Conservation (phyloP, 1,284 basidiomycete genomes). For the Porodaedalea pini region DNA sequence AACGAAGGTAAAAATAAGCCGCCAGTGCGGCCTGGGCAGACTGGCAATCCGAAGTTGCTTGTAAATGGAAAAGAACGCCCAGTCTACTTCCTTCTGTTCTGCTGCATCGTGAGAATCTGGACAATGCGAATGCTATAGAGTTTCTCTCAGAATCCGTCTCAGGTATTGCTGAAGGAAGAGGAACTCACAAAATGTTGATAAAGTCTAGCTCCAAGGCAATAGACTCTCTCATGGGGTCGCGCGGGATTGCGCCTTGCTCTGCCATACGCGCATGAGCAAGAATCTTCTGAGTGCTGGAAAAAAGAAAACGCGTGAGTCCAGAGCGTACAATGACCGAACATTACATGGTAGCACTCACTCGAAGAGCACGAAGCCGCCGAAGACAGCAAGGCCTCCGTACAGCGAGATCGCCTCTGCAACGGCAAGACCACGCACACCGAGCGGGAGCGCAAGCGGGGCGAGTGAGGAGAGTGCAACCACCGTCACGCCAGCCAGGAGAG, state of each 20-base stretch:
- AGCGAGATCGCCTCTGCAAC: slow-evolving; percentile 77
- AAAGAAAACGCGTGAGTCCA: neutral
- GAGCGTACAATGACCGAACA: neutral
- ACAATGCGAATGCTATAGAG: slow-evolving; percentile 68
- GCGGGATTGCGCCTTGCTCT: slow-evolving; percentile 60
- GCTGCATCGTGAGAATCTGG: slow-evolving; percentile 64
- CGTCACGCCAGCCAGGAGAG: slow-evolving; percentile 79
- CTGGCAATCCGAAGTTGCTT: no score
- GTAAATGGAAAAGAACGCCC: no score
- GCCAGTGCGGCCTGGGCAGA: no score
- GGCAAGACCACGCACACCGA: slow-evolving; percentile 74
- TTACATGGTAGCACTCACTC: slow-evolving; percentile 50
- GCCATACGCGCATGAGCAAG: slow-evolving; percentile 73
- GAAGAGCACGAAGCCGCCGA: slow-evolving; percentile 83
- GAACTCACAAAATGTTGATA: slow-evolving; percentile 78
- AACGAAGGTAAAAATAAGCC: no score
- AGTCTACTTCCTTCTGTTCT: slow-evolving; percentile 27
- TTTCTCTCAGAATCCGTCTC: slow-evolving; percentile 1
- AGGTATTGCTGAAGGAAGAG: neutral
- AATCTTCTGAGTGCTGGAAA: slow-evolving; percentile 72
- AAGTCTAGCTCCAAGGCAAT: slow-evolving; percentile 81
- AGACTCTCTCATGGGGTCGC: slow-evolving; percentile 79
- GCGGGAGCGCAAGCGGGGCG: slow-evolving; percentile 84
- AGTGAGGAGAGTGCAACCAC: slow-evolving; percentile 84
- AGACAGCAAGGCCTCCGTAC: slow-evolving; percentile 85